Conservation (phyloP, 2,329 filamentous ascomycete genomes). For the Periconia sp. region DNA sequence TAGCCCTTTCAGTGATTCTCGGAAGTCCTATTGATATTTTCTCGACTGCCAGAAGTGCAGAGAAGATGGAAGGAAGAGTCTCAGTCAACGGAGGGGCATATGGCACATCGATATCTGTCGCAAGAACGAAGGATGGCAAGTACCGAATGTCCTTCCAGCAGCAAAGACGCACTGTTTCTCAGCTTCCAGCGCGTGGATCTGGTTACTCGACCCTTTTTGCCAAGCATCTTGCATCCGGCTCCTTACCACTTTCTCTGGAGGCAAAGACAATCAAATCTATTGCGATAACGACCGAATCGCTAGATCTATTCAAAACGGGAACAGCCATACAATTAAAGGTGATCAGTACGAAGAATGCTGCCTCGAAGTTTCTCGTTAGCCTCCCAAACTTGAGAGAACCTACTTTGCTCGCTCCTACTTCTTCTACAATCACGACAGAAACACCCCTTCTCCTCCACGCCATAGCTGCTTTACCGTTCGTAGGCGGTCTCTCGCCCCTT, state of each 20-base stretch:
- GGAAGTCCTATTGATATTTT: conserved; percentile 23
- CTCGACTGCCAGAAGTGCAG: not conserved
- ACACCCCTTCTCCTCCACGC: conserved; percentile 28
- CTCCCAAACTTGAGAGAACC: conserved; percentile 29
- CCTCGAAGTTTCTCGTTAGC: conserved; percentile 23
- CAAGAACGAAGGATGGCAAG: conserved; percentile 15
- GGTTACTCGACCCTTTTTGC: conserved; percentile 37
- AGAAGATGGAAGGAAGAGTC: conserved; percentile 5
- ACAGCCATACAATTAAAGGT: conserved; percentile 19
- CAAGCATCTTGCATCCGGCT: conserved; percentile 40
- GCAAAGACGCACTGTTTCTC: conserved; percentile 28
- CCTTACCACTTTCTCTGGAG: conserved; percentile 33
- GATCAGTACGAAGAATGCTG: conserved; percentile 11
- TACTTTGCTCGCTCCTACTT: conserved; percentile 24
- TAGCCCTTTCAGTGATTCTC: conserved; percentile 35
- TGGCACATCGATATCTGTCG: conserved; percentile 29
- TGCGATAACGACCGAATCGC: conserved; percentile 28
- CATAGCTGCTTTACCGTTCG: conserved; percentile 35
- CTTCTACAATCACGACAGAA: conserved; percentile 18
- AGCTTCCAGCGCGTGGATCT: conserved; percentile 28
- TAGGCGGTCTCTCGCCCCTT: conserved; percentile 32
- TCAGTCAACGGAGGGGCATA: conserved; percentile 27
- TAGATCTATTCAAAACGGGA: conserved; percentile 27
- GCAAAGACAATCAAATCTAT: conserved; percentile 26
- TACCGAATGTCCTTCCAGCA: conserved; percentile 29